A percentile compares a stretch with the other conserved stretches of the same genome.
These are phyloP conservation scores for Hyphodiscus sp. DNA, from an alignment of 2,329 filamentous ascomycete genomes.

Conservation along the genomic window DNA sequence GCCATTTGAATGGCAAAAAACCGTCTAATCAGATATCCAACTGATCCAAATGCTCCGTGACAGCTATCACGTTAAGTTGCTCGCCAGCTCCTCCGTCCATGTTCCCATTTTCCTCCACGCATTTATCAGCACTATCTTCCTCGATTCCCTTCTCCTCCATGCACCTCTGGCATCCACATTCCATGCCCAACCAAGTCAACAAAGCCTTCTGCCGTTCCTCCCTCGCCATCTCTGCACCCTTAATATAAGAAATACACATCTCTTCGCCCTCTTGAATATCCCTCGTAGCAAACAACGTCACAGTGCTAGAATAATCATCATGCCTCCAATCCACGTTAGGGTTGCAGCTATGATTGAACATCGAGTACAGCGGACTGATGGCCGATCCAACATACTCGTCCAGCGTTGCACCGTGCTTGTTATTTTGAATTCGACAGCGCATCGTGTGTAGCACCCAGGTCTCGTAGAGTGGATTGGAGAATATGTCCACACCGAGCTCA, in stretches of 20 bases:
- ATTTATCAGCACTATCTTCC: background rate
- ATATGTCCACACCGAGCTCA: constrained; percentile 27
- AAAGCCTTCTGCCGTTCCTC: constrained; percentile 4
- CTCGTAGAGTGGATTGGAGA: constrained; percentile 24
- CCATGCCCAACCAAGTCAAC: constrained; percentile 12
- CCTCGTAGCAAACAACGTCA: constrained; percentile 22
- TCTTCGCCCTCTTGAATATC: constrained; percentile 21
- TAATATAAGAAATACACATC: constrained; percentile 23
- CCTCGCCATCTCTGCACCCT: constrained; percentile 5
- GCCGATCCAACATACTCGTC: constrained; percentile 25
- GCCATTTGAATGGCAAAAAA: too few species aligned
- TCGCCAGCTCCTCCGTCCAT: background rate
- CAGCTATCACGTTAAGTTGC: background rate
- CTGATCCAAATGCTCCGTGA: background rate
- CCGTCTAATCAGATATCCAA: background rate
- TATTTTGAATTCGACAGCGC: constrained; percentile 29
- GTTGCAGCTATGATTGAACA: constrained; percentile 31
- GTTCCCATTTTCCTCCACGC: background rate
- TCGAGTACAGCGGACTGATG: constrained; percentile 26
- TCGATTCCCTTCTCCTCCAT: background rate
- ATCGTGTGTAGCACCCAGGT: constrained; percentile 29
- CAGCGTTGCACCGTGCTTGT: constrained; percentile 26
- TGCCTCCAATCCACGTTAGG: constrained; percentile 28
- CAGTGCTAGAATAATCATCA: constrained; percentile 18
- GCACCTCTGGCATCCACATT: constrained; percentile 4